phyloP scores from a whole-genome alignment of 352 stramenopile genomes.

The Pythium rishiriense region DNA sequence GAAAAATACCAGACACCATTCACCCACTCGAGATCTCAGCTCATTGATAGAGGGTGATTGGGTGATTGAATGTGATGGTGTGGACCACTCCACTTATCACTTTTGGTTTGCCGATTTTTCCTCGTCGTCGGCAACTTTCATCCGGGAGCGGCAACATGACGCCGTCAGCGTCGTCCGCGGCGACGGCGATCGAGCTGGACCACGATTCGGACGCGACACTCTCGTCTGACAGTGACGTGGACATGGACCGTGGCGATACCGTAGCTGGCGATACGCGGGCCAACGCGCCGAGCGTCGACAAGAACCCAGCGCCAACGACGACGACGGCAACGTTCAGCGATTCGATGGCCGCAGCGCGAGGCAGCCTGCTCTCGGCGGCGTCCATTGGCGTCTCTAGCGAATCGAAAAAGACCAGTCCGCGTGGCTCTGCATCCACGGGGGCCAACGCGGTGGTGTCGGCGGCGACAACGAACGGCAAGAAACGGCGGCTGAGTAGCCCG shows the following conservation, averaged over 20 bases:
- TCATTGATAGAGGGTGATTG: neutral
- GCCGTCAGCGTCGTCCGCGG: neutral
- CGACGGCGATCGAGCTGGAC: slow-evolving; percentile 24
- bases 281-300: neutral
- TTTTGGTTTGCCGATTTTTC: neutral
- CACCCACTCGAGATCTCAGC: slow-evolving; percentile 13
- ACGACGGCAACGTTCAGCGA: slow-evolving; percentile 13
- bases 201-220: slow-evolving; percentile 25
- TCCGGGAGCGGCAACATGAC: neutral
- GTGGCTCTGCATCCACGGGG: neutral
- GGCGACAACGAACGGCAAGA: slow-evolving; percentile 19
- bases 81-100: slow-evolving; percentile 27
- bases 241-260: slow-evolving; percentile 6
- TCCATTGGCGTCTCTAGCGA: neutral
- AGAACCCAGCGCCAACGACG: neutral
- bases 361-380: slow-evolving; percentile 9
- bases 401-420: neutral
- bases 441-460: neutral
- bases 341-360: slow-evolving; percentile 17
- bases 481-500: slow-evolving; percentile 24
- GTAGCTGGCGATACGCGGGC: neutral
- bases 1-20: neutral
- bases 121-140: slow-evolving; percentile 10
- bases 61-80: slow-evolving; percentile 5
- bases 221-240: slow-evolving; percentile 26